Evolutionary conservation across 148 eudicot species (phyloP), one percentile per base, ranked within the genome.

Genomic region (Amaranthus cruentus): DNA sequence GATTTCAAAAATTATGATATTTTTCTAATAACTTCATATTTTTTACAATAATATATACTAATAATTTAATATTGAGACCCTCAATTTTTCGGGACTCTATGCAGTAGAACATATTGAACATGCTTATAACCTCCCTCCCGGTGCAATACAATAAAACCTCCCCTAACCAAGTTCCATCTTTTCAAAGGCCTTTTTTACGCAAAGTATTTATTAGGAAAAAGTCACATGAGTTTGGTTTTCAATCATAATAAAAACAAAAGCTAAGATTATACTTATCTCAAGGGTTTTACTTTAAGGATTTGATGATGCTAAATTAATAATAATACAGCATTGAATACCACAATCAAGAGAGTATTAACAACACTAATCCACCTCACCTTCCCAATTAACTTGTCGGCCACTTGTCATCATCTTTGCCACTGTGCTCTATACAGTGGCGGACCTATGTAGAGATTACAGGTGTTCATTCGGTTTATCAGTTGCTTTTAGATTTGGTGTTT

Each of bases 361-460:
- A 28, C 74, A 72, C n/a, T 79, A 74, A 60, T 81, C 80, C 81
- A 71, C 75, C 69, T 83, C 83, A 81, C 70, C 78, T 75, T 73
- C 80, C 80, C 78, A 78, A 68, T 83, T 52, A 73, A 69, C 75
- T 74, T 81, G 88, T 83, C 86, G 84, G 86, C 86, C 84, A 83
- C 78, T 83, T 78, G 78, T 83, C 76, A 58, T 64, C 79, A 42
- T 70, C 65, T 14, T 28, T 28, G 69, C 81, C 81, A 73, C 66
- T 70, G 69, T 11, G 64, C 53, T 76, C 47, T 46, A 28, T 28
- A 28, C 38, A 28, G 38, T 28, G 38, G 38, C 38, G 38, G 38
- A 28, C 38, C 38, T 28, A 28, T 28, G 38, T 28, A 28, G 38
- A 2, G 38, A 2, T 28, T 28, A 28, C 2, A 28, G 38, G 38